Base-by-base conservation (phyloP, 2,329 filamentous ascomycete species). In the Aspergillus sp. region DNA sequence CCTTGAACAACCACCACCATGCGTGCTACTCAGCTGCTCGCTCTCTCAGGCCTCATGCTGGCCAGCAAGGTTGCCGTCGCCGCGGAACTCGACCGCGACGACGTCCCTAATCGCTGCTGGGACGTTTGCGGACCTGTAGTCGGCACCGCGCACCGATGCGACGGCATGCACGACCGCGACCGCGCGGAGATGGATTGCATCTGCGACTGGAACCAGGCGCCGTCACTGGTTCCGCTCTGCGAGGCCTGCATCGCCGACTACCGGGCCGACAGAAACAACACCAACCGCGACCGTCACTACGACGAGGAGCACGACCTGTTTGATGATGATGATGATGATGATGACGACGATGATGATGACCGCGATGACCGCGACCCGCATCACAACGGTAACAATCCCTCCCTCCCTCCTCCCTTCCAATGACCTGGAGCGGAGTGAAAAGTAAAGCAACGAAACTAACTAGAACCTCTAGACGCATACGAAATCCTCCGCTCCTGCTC, bases 221-320 rank as follows among this genome's bases (percentile, higher is more conserved):
- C 63, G n/a, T 68, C 60, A 7, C 60, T 67, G n/a, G 59, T 73
- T 16, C 71, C 71, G 5, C 63, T 69, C 42, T 73, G 71, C 39
- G 69, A 71, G n/a, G 71, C 71, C 32, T 73, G 71, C 36, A 73
- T 73, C 20, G 63, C 69, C n/a, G 60, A 72, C 51, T 66, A 69
- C 54, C 62, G 64, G 26, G 56, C 58, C 31, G 59, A 59, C 16
- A 47, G 61, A 16, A 56, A 59, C 18, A 58, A 62, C n/a, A 18
- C 61, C 22, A 31, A 61, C 7, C 36, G 36, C 14, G 54, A 63
- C 22, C 26, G 59, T 29, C 58, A 64, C 22, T n/a, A 63, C 10
- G 57, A 67, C 14, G 39, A 67, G 14, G 66, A 69, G n/a, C 26
- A 65, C 5, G 60, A 64, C 26, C 7, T 62, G 4, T 60, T 60